Base-by-base conservation (phyloP, 2,329 filamentous ascomycete genomes). In the Pseudocercospora vitis region DNA sequence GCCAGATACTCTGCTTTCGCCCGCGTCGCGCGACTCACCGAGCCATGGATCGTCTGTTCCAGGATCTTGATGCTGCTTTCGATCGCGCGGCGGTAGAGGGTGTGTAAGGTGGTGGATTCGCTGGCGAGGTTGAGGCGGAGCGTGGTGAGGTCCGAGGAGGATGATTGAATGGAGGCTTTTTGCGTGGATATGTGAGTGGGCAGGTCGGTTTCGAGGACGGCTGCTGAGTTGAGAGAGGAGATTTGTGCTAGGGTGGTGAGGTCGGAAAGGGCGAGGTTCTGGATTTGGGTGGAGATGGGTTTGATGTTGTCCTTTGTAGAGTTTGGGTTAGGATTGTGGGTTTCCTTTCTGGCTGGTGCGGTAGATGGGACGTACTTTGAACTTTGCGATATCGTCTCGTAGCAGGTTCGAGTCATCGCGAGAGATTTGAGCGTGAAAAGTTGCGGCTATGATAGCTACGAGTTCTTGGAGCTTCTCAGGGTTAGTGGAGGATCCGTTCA, bases 1-100 rank as follows among this genome's bases (percentile, higher is more conserved):
- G 70, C 69, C 0, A 78, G 61, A 33, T 73, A 71, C 31, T 78
- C 75, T 0, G 75, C 73, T 48, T 72, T 69, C 0, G 75, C 70
- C 51, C 72, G 71, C 2, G 70, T 69, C 35, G 67, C 65, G 0
- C 76, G 68, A 1, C 75, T 65, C 0, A 78, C 62, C 3, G 70
- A 65, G 45, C 76, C 76, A 57, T 78, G 74, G 29, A 76, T 71
- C 0, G 71, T 75, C 56, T 77, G 76, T 60, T 79, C 76, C 6
- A 78, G 69, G 28, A 72, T 68, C 12, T 67, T 68, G 45, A 79
- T 74, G 32, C 65, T 62, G n/a, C 65, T 62, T 35, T 71, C 66
- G 8, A 76, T 66, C 14, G 74, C 57, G 16, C 65, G 40, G 23
- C 70, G 68, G 57, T 77, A 72, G 0, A 69, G 59, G 3, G 57